Base-by-base conservation (phyloP, 2,329 filamentous ascomycete species). In the Ophiosphaerella narmari region DNA sequence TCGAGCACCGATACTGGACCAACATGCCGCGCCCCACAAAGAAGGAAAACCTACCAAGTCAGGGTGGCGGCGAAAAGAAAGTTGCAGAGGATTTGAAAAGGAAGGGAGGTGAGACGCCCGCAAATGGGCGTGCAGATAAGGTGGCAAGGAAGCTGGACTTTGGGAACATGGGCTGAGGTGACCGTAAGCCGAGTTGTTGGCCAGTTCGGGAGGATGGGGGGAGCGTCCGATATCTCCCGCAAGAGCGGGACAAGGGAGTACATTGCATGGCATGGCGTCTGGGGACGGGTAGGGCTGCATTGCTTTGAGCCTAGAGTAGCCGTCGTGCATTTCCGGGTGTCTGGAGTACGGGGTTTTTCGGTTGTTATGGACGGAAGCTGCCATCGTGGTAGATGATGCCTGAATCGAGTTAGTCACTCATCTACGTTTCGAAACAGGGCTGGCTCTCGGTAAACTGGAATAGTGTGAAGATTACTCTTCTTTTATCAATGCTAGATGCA, bases 1-100 rank as follows among this genome's bases (percentile, higher is more conserved):
- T 99, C 47, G 80, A 86, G 70, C 92, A 97, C 71, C 78, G 82
- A 40, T 99, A 90, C 86, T 99, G 93, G 91, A 84, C 83, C 35
- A 84, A 83, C 21, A 88, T 94, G 32, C 94, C 94, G 0, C 85
- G 86, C 60, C 93, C 94, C 2, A 96, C 91, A 2, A 83, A 82
- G 54, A 91, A 91, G 64, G 84, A 90, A 67, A 86, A 94, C 64
- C 77, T 99, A 43, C 94, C 94, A 57, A 94, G 93, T 71, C 82
- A 82, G 5, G 87, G 85, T 0, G 89, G 87, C 9, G 69, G 65
- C 1, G 79, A 86, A 51, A 85, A 89, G 63, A 89, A 89, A 73
- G 84, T 94, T 77, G 91, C 84, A 0, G 88, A 89, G 52, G 92
- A 96, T 73, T 76, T 97, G 42, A 91, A 90, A 75, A 82, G 89